Evolutionary conservation across 1,284 basidiomycete genomes (phyloP).

Genomic region (Singerocomus inundabilis): DNA sequence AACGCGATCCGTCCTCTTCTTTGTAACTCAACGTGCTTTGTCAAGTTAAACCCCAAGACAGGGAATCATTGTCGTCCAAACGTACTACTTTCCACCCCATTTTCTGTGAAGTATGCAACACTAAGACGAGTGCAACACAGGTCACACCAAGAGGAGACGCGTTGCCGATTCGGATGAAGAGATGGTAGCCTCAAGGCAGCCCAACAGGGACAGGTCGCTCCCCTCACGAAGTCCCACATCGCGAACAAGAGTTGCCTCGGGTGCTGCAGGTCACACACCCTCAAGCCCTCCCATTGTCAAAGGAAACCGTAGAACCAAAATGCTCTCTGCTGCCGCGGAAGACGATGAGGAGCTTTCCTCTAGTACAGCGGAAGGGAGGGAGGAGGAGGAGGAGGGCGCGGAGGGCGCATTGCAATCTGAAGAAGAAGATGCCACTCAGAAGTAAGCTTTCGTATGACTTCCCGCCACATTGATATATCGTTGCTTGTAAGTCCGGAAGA

Average conservation of each 20-base stretch:
- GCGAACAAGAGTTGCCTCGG: conserved; percentile 1
- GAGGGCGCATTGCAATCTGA: conserved; percentile 37
- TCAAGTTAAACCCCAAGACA: conserved; percentile 42
- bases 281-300: conserved; percentile 15
- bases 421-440: conserved; percentile 52
- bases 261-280: conserved; percentile 16
- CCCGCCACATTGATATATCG: conserved; percentile 1
- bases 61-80: conserved; percentile 32
- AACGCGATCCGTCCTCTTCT: background rate
- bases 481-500: conserved; percentile 60
- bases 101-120: background rate
- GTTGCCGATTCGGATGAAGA: conserved; percentile 70
- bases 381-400: conserved; percentile 54
- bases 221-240: background rate
- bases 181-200: conserved; percentile 23
- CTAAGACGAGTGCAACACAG: conserved; percentile 13
- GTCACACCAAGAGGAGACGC: conserved; percentile 53
- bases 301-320: conserved; percentile 25
- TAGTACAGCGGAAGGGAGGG: conserved; percentile 50
- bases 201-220: background rate
- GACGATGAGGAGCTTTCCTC: conserved; percentile 41
- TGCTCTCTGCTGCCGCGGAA: conserved; percentile 25
- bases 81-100: conserved; percentile 15
- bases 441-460: conserved; percentile 40
- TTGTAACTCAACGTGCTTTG: conserved; percentile 6